Evolutionary conservation across 805 yeast species (phyloP).

Genomic region (Candida xiaguanensis): DNA sequence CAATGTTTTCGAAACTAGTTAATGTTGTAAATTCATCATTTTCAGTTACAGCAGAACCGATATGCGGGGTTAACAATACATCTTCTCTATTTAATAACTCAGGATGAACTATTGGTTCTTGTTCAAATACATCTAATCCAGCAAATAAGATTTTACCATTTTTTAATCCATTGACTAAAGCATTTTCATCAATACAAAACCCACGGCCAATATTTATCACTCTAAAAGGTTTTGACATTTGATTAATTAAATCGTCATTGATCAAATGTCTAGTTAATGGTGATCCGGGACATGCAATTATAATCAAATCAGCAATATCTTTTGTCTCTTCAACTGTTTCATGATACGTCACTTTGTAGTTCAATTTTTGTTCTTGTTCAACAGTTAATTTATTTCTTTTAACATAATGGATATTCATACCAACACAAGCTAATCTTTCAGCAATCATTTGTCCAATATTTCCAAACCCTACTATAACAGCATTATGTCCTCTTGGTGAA

Average conservation of each 20-base stretch:
- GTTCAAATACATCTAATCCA: constrained; percentile 69
- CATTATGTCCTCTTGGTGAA: constrained; percentile 58
- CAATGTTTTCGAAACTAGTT: constrained; percentile 53
- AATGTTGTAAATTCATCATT: constrained; percentile 49
- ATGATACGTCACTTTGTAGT: constrained; percentile 44
- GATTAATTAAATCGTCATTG: constrained; percentile 43
- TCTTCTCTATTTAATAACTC: constrained; percentile 55
- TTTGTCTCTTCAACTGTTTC: constrained; percentile 29
- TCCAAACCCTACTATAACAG: constrained; percentile 72
- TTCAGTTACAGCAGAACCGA: constrained; percentile 64
- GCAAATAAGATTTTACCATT: constrained; percentile 59
- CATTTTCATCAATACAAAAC: constrained; percentile 59
- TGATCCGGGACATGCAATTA: constrained; percentile 65
- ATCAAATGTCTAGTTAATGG: constrained; percentile 54
- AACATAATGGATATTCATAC: constrained; percentile 63
- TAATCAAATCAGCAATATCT: constrained; percentile 52
- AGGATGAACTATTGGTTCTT: constrained; percentile 57
- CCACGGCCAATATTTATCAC: constrained; percentile 79
- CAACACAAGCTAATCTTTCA: constrained; percentile 49
- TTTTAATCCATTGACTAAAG: constrained; percentile 55
- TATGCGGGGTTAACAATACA: constrained; percentile 65
- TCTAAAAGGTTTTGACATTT: constrained; percentile 52
- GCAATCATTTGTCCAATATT: constrained; percentile 68
- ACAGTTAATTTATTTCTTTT: constrained; percentile 47
- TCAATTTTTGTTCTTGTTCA: constrained; percentile 31